Evolutionary conservation across 176 grass and related monocot genomes (phyloP).

Genomic region (Musa troglodytarum): DNA sequence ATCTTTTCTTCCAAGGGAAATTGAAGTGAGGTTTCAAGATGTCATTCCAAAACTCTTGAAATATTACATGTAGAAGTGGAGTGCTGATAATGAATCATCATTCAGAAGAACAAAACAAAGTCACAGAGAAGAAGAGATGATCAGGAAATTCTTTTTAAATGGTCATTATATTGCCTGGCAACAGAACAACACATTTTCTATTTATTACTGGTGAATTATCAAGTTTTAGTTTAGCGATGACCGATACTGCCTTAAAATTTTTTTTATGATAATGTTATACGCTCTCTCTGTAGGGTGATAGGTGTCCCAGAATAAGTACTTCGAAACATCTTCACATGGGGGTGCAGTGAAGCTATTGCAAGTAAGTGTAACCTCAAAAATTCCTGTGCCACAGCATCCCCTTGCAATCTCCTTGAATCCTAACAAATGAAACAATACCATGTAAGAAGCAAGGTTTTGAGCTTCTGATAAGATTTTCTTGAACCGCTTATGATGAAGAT

Average conservation of each 20-base stretch:
- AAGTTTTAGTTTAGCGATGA: background rate
- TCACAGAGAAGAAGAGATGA: no score
- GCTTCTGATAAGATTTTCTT: no score
- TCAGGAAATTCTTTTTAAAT: background rate
- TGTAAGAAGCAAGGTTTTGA: background rate
- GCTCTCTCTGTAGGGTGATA: conserved; percentile 73
- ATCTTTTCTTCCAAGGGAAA: background rate
- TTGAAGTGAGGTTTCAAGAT: background rate
- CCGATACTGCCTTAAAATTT: conserved; percentile 32
- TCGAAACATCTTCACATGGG: conserved; percentile 33
- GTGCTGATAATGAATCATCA: background rate
- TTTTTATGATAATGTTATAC: conserved; percentile 41
- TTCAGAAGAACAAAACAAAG: no score
- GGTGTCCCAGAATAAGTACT: conserved; percentile 80
- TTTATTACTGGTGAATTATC: background rate
- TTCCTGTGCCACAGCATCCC: conserved; percentile 76
- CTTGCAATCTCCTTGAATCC: conserved; percentile 52
- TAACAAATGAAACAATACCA: conserved; percentile 6
- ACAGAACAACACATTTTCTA: background rate
- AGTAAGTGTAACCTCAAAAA: conserved; percentile 57
- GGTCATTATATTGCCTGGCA: background rate
- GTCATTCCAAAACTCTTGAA: background rate
- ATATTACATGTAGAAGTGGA: background rate
- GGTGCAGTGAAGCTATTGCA: conserved; percentile 54
- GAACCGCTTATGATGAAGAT: background rate